Base-by-base conservation (phyloP, 768 basidiomycete genomes). In the Boletus tomentosulus region DNA sequence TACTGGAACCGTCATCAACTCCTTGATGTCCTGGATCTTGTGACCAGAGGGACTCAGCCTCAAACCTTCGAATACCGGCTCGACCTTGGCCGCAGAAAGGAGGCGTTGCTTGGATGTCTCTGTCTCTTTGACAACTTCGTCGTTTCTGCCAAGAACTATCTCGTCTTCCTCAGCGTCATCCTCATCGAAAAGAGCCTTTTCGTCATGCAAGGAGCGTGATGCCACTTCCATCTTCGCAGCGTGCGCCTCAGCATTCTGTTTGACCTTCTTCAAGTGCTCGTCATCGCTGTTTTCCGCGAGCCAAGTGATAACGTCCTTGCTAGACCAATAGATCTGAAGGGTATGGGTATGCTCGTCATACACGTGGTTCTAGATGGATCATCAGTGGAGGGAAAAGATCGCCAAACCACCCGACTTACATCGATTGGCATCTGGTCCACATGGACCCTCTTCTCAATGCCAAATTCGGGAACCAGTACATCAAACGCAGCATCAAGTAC, bases 361-460 rank as follows among this genome's bases (percentile, higher is more conserved):
- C 48, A 98, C 92, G 66, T 93, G 89, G 62, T 96, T 98, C 89
- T 96, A 48, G 38, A 13, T 25, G 28, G 10, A 37, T n/a, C 16
- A 57, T 74, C 30, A 71, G 60, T 25, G 15, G n/a, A 13, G 7
- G 10, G 19, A 16, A 34, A 38, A 43, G 9, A 50, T 48, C 13
- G 6, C 42, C 31, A 2, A 43, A 50, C 41, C 22, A 38, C 22
- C 12, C 44, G 9, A 72, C 86, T 73, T 65, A 94, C 92, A 60
- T 97, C 92, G 54, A 97, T 92, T 25, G 97, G 96, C 92, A 99
- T 97, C 73, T 98, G 94, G 67, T 98, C 97, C 39, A 95, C 92
- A 64, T 98, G 97, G 3, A 98, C 95, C 35, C 97, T 83, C 77
- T 99, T 99, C 76, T 99, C 97, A 61, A 99, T 98, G 31, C 96